Base-by-base conservation (phyloP, 164 flowering plant species). In the Stephania japonica region DNA sequence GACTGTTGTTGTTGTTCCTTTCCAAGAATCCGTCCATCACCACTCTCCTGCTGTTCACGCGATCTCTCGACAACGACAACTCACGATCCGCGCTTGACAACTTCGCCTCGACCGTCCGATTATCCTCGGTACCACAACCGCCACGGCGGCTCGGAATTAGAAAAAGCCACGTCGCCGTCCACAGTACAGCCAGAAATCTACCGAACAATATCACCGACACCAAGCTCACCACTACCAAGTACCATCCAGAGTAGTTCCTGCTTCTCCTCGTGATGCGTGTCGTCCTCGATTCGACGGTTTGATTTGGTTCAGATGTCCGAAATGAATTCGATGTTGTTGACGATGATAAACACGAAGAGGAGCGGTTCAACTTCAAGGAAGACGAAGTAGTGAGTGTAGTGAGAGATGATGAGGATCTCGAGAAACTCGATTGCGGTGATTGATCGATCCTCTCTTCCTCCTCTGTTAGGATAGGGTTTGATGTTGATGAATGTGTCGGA, bases 141-240 rank as follows among this genome's bases (percentile, higher is more conserved):
- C 38, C 43, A 72, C 47, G 41, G 26, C 43, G 27, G 1, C 42
- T 65, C 4, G 75, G 53, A 32, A 65, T 43, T 1, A 73, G 53
- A 65, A 66, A 73, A 50, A 73, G 62, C 75, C 70, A 73, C 8
- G 75, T 73, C 12, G 75, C 50, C n/a, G 75, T 73, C 53, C 73
- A 72, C 13, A 80, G 16, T n/a, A 83, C 70, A 5, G 79, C 83
- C 41, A 53, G 76, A 1, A 78, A 2, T 72, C 49, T 70, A 9
- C 83, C 83, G 72, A 81, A 83, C 5, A 80, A 68, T 0, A 83
- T 43, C 23, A 80, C 75, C 2, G 73, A 18, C 11, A 49, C 13
- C 0, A 83, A 73, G 64, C 76, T 76, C 16, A 78, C 21, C 1
- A 83, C 68, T 21, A 83, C 49, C 73, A 80, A 27, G 65, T 21